A percentile compares a stretch with the other conserved stretches of the same genome.
phyloP scores from a whole-genome alignment of 2,329 filamentous ascomycete genomes.

The Botryosphaeria agaves region DNA sequence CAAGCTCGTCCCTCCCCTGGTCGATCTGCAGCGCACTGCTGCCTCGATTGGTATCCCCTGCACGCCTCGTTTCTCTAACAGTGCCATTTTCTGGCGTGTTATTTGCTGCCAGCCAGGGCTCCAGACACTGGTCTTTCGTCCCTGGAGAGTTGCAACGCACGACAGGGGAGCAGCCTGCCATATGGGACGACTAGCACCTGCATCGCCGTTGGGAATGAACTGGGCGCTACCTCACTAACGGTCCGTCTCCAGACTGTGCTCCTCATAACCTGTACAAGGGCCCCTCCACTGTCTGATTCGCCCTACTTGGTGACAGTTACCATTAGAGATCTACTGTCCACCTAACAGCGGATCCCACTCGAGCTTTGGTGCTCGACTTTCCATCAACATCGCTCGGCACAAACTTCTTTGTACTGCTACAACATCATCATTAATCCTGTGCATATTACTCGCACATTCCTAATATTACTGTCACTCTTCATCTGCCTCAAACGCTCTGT shows the following conservation, averaged over 20 bases:
- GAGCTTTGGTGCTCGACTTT: not conserved
- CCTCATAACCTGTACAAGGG: too few species aligned
- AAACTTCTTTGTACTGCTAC: too few species aligned
- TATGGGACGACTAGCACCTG: conserved; percentile 12
- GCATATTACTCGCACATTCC: not conserved
- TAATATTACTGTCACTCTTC: not conserved
- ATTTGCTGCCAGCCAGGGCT: conserved; percentile 4
- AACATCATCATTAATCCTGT: not conserved
- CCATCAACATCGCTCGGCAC: not conserved
- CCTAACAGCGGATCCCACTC: too few species aligned
- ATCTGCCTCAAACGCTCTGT: not conserved
- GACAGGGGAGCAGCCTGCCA: not conserved
- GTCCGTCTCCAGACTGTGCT: conserved; percentile 7
- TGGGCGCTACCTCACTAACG: conserved; percentile 5
- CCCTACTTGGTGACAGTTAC: not conserved
- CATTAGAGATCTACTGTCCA: too few species aligned
- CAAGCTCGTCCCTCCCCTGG: conserved; percentile 4
- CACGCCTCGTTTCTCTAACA: conserved; percentile 17
- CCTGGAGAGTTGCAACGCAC: not conserved
- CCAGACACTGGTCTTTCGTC: too few species aligned
- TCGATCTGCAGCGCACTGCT: conserved; percentile 22
- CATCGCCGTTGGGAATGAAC: conserved; percentile 21
- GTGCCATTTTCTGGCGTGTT: conserved; percentile 18
- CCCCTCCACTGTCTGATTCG: conserved; percentile 1
- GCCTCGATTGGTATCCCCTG: conserved; percentile 16